Base-by-base conservation (phyloP, 257 asterid species). In the Euphrasia confusa region DNA sequence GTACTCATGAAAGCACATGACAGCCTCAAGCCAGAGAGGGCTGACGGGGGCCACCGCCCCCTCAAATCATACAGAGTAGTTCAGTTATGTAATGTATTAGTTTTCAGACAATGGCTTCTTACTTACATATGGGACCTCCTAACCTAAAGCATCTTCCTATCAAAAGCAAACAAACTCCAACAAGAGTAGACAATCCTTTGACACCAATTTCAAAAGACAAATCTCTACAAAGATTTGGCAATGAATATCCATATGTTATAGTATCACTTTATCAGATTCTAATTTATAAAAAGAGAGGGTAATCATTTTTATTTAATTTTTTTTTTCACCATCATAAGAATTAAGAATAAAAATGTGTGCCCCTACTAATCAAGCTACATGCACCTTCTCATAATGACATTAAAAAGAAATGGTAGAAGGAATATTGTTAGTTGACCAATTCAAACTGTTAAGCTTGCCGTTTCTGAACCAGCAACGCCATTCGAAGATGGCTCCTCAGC, bases 361-460 rank as follows among this genome's bases (percentile, higher is more conserved):
- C 56, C 49, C 63, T 26, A 26, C 52, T 53, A 65, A 52, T 11
- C 64, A 42, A 71, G 32, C 67, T 71, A 53, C 62, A 52, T 48
- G 1, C 17, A 63, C 70, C 21, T 30, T 47, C 42, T 57, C 59
- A 62, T 65, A 56, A 49, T 30, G 5, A 30, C 33, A 64, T 42
- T 50, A 45, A 12, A 21, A 59, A 44, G 6, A 9, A 32, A 54
- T 30, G 5, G 18, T 33, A 11, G 44, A 15, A 8, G 18, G 33
- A 63, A 57, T 15, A 42, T 62, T 63, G 61, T 75, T 58, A 47
- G 54, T 57, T 56, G 64, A 64, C 57, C 33, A 15, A 21, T 39
- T 65, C 42, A 30, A 58, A 50, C 55, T 39, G 82, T 77, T 71
- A 37, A 75, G 81, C 75, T 72, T 50, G 74, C 69, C 54, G 63